Percentiles rank a stretch among this genome's conserved stretches.
Evolutionary conservation across 1,284 basidiomycete species (phyloP).

Genomic region (Lentinula novae-zelandiae): DNA sequence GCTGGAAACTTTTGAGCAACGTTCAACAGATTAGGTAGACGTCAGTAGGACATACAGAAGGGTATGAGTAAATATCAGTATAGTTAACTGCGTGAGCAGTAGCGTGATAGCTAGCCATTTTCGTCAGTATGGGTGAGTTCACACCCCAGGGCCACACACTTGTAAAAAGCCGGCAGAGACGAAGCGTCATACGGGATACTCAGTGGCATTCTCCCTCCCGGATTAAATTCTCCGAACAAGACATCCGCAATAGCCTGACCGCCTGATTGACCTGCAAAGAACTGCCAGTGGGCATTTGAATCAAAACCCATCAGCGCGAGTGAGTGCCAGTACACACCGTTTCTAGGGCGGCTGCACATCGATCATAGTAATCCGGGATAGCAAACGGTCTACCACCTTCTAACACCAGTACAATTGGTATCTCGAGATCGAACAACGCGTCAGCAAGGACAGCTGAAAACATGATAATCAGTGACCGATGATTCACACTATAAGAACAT

Average conservation of each 20-base stretch:
- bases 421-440: conserved; percentile 24
- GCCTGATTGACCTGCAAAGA: conserved; percentile 27
- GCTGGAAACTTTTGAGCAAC: conserved; percentile 8
- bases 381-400: conserved; percentile 27
- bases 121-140: neutral
- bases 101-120: conserved; percentile 20
- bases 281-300: conserved; percentile 15
- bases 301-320: neutral
- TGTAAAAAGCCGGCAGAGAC: conserved; percentile 25
- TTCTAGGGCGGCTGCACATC: conserved; percentile 23
- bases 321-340: conserved; percentile 17
- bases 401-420: conserved; percentile 25
- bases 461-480: neutral
- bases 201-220: conserved; percentile 25
- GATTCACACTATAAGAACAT: neutral
- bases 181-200: conserved; percentile 24
- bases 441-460: conserved; percentile 23
- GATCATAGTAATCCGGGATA: conserved; percentile 23
- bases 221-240: conserved; percentile 26
- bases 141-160: conserved; percentile 13
- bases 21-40: neutral
- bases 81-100: conserved; percentile 24
- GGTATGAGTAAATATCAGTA: conserved; percentile 23
- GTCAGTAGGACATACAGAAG: conserved; percentile 12
- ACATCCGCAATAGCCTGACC: conserved; percentile 26